Evolutionary conservation across 1,284 basidiomycete species (phyloP).

Genomic region (Boletus hoseneyae): DNA sequence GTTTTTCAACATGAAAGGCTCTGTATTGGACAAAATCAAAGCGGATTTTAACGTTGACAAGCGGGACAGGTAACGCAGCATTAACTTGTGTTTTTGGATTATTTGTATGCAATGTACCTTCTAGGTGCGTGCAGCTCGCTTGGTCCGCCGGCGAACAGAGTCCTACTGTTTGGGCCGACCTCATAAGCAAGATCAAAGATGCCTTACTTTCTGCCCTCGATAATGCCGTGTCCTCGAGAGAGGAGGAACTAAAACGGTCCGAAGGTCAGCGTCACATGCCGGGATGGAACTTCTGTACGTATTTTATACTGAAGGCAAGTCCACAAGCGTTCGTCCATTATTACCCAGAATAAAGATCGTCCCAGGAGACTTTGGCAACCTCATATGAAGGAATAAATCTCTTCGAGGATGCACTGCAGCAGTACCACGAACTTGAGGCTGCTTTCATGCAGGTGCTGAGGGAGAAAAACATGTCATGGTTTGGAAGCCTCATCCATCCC

Average conservation of each 20-base stretch:
- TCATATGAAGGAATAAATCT: conserved; percentile 92
- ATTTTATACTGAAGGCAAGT: conserved; percentile 87
- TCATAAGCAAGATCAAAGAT: conserved; percentile 88
- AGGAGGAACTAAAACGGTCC: conserved; percentile 85
- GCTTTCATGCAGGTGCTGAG: conserved; percentile 77
- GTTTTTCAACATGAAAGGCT: conserved; percentile 79
- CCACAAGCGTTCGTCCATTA: not conserved
- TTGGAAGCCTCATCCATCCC: conserved; percentile 76
- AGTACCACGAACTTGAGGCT: conserved; percentile 90
- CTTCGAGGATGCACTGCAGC: conserved; percentile 83
- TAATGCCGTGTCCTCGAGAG: conserved; percentile 68
- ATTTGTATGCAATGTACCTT: conserved; percentile 16
- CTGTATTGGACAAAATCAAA: conserved; percentile 86
- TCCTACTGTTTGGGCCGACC: conserved; percentile 85
- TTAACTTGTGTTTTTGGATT: conserved; percentile 17
- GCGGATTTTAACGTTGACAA: conserved; percentile 92
- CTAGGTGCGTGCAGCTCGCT: conserved; percentile 76
- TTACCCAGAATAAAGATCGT: not conserved
- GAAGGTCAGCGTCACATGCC: conserved; percentile 85
- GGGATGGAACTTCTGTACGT: conserved; percentile 97
- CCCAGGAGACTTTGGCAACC: conserved; percentile 87
- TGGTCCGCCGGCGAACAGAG: conserved; percentile 69
- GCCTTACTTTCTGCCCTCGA: conserved; percentile 83
- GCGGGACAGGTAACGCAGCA: conserved; percentile 67
- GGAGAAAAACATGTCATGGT: conserved; percentile 89